A percentile compares a stretch with the other conserved stretches of the same genome.
These are phyloP conservation scores for Saksenaea vasiformis DNA, from an alignment of 371 early-diverging fungal genomes.

Conservation along the genomic window DNA sequence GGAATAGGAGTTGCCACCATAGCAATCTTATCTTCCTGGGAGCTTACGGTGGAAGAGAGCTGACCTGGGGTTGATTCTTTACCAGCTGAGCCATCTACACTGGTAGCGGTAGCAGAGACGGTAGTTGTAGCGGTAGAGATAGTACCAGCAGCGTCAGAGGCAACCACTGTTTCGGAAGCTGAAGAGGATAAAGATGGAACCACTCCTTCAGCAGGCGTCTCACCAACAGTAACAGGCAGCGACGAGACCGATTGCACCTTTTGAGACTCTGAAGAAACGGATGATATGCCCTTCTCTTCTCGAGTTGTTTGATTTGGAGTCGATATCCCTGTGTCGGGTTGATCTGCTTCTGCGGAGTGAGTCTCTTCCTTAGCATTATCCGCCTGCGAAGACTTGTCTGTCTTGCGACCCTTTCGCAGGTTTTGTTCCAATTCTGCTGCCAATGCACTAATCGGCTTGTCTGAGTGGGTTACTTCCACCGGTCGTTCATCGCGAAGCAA, in stretches of 20 bases:
- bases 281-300: background rate
- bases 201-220: background rate
- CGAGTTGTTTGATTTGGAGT: background rate
- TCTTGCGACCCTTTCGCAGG: constrained; percentile 14
- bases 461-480: constrained; percentile 17
- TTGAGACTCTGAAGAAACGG: background rate
- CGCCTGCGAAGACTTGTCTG: background rate
- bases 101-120: constrained; percentile 14
- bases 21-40: background rate
- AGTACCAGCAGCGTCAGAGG: constrained; percentile 8
- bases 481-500: constrained; percentile 9
- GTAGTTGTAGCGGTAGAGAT: background rate
- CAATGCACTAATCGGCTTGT: constrained; percentile 38
- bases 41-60: too few relatives aligned
- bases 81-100: too few relatives aligned
- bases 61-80: too few relatives aligned
- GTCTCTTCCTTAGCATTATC: background rate
- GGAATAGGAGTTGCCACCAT: background rate
- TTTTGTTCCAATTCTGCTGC: constrained; percentile 41
- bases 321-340: background rate
- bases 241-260: background rate
- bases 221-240: background rate
- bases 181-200: constrained; percentile 21
- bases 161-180: too few relatives aligned
- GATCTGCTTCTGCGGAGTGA: background rate